Percentiles rank a stretch among this genome's conserved stretches.
phyloP scores from a whole-genome alignment of 1,139 yeast species.

The Suhomyces coccinellae region DNA sequence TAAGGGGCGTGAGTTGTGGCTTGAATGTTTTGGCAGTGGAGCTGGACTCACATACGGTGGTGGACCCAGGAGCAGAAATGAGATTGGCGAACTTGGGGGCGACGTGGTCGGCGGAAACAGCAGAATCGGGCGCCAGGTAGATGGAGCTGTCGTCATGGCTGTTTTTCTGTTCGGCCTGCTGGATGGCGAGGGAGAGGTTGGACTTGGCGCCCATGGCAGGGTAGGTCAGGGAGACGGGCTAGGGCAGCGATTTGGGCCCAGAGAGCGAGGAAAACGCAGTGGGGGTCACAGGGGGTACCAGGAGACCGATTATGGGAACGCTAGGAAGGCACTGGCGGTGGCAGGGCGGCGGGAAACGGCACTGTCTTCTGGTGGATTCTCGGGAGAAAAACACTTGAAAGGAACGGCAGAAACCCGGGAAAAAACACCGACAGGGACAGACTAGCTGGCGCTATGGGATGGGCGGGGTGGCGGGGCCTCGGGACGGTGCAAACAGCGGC shows the following conservation, averaged over 20 bases:
- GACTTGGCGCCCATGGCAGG: slow-evolving; percentile 26
- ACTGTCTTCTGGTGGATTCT: neutral
- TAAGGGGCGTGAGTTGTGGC: slow-evolving; percentile 40
- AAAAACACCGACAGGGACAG: neutral
- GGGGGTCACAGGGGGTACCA: neutral
- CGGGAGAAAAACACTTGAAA: neutral
- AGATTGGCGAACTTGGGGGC: slow-evolving; percentile 14
- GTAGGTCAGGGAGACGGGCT: no score
- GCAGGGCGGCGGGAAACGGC: neutral
- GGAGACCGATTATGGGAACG: neutral
- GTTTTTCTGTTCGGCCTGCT: slow-evolving; percentile 36
- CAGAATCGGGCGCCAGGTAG: neutral
- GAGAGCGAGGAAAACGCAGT: neutral
- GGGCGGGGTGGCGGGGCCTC: neutral
- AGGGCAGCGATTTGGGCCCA: no score
- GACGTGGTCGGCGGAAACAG: neutral
- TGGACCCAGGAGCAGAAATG: slow-evolving; percentile 16
- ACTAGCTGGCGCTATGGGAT: neutral
- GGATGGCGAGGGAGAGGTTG: slow-evolving; percentile 48
- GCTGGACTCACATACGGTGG: slow-evolving; percentile 21
- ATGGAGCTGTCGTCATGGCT: slow-evolving; percentile 4
- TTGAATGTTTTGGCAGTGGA: slow-evolving; percentile 33
- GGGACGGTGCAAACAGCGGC: no score
- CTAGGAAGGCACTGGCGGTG: neutral
- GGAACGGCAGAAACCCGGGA: neutral